Evolutionary conservation across 495 filamentous ascomycete genomes (phyloP), one percentile per base, ranked within the genome.

Genomic region (Xylaria curta): DNA sequence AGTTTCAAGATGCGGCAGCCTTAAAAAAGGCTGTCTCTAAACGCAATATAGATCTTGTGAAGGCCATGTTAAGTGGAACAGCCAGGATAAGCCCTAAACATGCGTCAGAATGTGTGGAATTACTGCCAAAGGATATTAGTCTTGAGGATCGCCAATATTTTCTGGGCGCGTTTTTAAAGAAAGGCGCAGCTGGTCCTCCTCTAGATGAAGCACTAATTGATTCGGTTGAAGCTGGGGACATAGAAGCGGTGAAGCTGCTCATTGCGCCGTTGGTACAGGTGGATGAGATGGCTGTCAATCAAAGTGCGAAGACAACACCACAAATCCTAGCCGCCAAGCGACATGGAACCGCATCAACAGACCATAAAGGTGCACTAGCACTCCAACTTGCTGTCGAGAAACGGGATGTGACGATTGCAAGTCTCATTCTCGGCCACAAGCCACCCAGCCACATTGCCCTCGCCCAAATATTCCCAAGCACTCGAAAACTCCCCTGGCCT

Each of bases 291-390:
- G 72, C 74, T 12, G 69, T 76, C 1, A 74, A 51, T 38, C 75
- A 68, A 53, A 72, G 75, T 68, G 62, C 72, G 10, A 75, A 75
- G 40, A 79, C 36, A 21, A 70, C 76, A 5, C 59, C 75, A 17
- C 78, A 74, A 21, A 78, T 73, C 7, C 74, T 79, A 66, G 71
- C 76, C 17, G 77, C 76, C 40, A 74, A 78, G 24, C 77, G 83
- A 61, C 84, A 85, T 58, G 81, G 82, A 49, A 79, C 76, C 19
- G 82, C 85, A 7, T 84, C 84, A 31, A 82, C 84, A 5, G 81
- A 87, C 64, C 73, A 85, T 46, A 81, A 81, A 61, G 77, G 80
- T 33, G 83, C 82, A 7, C 42, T 81, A 40, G 83, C 84, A 0
- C 66, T 87, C n/a, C 75, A 76, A 19, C 73, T 80, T n/a, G 82